Percentiles rank a stretch among this genome's conserved stretches.
phyloP scores from a whole-genome alignment of 2,329 filamentous ascomycete species.

The Alternaria dauci region DNA sequence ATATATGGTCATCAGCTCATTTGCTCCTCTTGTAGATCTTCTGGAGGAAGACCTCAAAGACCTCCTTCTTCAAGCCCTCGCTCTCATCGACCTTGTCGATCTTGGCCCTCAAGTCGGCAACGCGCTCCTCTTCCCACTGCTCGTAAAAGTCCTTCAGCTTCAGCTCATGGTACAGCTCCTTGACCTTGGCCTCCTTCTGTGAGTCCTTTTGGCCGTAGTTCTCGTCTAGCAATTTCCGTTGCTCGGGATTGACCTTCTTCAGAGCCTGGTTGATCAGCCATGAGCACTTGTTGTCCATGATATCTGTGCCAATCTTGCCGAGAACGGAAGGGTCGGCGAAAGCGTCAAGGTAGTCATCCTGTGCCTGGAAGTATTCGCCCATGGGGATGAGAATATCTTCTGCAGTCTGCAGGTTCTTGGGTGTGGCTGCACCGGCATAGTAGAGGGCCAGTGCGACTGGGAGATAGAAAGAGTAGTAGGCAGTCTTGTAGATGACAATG shows the following conservation, averaged over 20 bases:
- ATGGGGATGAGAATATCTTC: conserved; percentile 94
- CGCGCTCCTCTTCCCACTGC: conserved; percentile 87
- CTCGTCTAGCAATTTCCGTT: conserved; percentile 85
- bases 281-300: conserved; percentile 99
- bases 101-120: conserved; percentile 76
- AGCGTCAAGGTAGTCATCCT: conserved; percentile 99
- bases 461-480: conserved; percentile 99
- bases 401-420: conserved; percentile 86
- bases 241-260: conserved; percentile 78
- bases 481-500: conserved; percentile 99
- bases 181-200: conserved; percentile 82
- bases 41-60: conserved; percentile 87
- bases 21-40: conserved; percentile 99
- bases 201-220: conserved; percentile 95
- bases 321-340: conserved; percentile 92
- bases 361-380: conserved; percentile 98
- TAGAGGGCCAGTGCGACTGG: conserved; percentile 90
- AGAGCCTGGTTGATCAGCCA: conserved; percentile 98
- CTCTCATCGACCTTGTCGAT: conserved; percentile 85
- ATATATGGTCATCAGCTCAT: conserved; percentile 56
- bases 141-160: conserved; percentile 83
- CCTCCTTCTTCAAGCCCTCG: conserved; percentile 84
- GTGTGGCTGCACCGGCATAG: conserved; percentile 83
- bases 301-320: conserved; percentile 98
- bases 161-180: conserved; percentile 87